These are phyloP conservation scores for Silene latifolia DNA, from an alignment of 148 eudicot genomes.

Conservation along the genomic window DNA sequence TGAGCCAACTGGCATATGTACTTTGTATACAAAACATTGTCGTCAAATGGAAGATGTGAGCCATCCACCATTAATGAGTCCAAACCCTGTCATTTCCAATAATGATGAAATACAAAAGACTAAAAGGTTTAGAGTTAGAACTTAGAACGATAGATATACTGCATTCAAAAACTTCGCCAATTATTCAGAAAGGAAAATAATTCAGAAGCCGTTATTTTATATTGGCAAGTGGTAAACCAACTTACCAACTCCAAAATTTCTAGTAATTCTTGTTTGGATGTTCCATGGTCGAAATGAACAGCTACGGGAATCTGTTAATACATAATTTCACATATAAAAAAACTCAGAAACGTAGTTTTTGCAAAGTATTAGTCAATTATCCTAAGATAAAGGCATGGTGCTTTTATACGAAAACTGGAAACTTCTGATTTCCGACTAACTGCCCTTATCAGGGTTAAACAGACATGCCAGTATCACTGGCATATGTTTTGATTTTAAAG, in stretches of 20 bases:
- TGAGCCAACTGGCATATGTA: slow-evolving; percentile 67
- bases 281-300: slow-evolving; percentile 96
- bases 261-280: slow-evolving; percentile 72
- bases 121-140: not conserved
- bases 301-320: slow-evolving; percentile 76
- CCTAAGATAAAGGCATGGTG: not conserved
- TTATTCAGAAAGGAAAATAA: not conserved
- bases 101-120: not conserved
- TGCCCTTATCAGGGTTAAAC: not conserved
- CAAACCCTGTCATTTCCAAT: slow-evolving; percentile 50
- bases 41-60: slow-evolving; percentile 82
- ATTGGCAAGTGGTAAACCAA: slow-evolving; percentile 1
- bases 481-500: not conserved
- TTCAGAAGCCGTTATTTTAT: not conserved
- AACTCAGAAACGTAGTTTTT: not conserved
- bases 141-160: not conserved
- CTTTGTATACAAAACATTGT: slow-evolving; percentile 72
- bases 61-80: slow-evolving; percentile 98
- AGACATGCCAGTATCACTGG: not conserved
- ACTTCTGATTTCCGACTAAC: not conserved
- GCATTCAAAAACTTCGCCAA: not conserved
- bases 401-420: not conserved
- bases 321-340: not conserved
- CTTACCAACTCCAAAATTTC: slow-evolving; percentile 85
- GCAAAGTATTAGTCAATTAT: not conserved